Evolutionary conservation across 2,329 filamentous ascomycete species (phyloP), one percentile per base, ranked within the genome.

Genomic region (Leptographium galeiforme): DNA sequence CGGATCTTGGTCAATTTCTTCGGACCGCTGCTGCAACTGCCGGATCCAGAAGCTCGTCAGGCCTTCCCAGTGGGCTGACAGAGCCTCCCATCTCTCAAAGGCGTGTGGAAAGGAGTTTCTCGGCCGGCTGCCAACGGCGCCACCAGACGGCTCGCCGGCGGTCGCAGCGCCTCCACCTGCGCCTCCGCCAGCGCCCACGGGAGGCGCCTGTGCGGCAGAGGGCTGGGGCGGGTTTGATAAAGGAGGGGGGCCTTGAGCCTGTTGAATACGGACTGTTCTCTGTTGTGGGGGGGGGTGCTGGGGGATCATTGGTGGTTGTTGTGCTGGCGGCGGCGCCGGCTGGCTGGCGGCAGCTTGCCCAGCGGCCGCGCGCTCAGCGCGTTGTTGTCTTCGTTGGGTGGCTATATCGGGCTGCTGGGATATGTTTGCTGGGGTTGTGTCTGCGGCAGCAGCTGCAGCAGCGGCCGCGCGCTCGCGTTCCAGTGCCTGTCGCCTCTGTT

Each of bases 51-150:
- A 97, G 55, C 89, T 91, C 0, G 93, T 97, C 55, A 98, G 76
- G 6, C 93, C 93, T 67, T 98, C 93, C 93, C 93, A 98, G 62
- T 97, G 91, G 7, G 93, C 94, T 0, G 93, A 98, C 3, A 98
- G 71, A 0, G 88, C 91, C 66, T 98, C 93, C 93, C 93, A 98
- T 56, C 93, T 80, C 68, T 98, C 91, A 63, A 98, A 98, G 0
- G 93, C 93, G 68, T 97, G 93, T 0, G 93, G 93, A 60, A 98
- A 97, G 0, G 84, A 83, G 48, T 85, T 87, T 54, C 82, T 74
- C 51, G 77, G 67, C 51, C 76, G 67, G 51, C 61, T 61, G 16
- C 66, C 61, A 33, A 64, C 51, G 11, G 57, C 63, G 6, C 62
- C 57, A 18, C 57, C 63, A 7, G 62, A 65, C 32, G 66, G 51